Evolutionary conservation across 805 yeast species (phyloP), one percentile per base, ranked within the genome.

Genomic region (Teunomyces stri): DNA sequence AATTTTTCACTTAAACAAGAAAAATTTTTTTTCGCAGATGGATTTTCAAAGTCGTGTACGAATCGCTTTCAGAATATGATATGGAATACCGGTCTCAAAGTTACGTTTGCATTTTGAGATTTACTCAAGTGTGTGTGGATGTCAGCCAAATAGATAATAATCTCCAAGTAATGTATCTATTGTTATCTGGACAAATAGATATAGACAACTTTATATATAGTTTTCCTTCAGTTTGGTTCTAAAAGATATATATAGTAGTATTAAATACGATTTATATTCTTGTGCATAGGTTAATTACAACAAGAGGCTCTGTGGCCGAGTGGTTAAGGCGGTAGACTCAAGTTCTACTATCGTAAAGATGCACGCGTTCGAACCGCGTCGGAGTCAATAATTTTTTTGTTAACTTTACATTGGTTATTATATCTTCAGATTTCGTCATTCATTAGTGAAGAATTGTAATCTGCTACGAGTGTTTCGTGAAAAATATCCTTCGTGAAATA

Each of bases 351-450:
- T 47, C 50, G 50, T 43, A 43, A 43, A 47, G 50, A 43, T 47
- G 50, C 49, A 46, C 48, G 52, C 52, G 52, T 49, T 49, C 52
- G 52, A 49, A 49, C 46, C 52, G 52, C 52, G 50, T 46, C 42
- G 50, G 52, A 49, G 52, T 49, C 52, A 49, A 49, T n/a, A 40
- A 49, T 49, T 25, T 18, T 18, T 18, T 18, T 18, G 20, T 3
- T 18, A 18, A 18, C 3, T 18, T 18, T 3, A 2, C 4, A 1
- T 18, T 18, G 20, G 20, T 18, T 18, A 18, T 47, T 47, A 22
- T n/a, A 22, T 37, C 42, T 42, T 41, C n/a, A 16, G 9, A 18
- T 2, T 18, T 18, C 20, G 3, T 4, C 4, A 18, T 4, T 18
- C 4, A 18, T 18, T 3, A 18, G 25, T 22, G 9, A 22, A 7